Conservation (phyloP, 176 grass and related monocot species). For the Saccharum officinarum region DNA sequence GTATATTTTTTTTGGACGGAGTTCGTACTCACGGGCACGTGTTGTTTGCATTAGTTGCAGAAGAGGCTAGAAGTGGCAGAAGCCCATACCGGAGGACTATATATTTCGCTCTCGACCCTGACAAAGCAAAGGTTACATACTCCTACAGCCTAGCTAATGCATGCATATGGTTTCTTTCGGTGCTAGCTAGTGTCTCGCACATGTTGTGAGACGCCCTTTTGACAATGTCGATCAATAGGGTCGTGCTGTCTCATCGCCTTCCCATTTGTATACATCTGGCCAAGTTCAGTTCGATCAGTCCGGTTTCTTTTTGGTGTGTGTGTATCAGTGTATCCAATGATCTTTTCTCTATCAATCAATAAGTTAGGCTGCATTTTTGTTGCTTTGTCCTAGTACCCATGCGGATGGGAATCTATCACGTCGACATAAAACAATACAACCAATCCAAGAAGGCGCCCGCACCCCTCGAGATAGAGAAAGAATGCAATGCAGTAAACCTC, state of each 20-base stretch:
- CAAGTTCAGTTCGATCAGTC: neutral
- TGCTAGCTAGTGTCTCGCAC: neutral
- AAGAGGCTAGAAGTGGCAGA: neutral
- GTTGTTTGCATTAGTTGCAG: neutral
- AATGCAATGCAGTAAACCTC: too few relatives aligned
- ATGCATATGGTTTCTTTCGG: neutral
- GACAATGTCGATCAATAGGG: neutral
- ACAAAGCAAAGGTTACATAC: neutral
- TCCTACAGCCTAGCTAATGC: too few relatives aligned
- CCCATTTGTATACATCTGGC: neutral
- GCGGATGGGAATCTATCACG: neutral
- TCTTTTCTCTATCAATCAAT: neutral
- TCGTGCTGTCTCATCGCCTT: neutral
- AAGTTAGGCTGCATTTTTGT: neutral
- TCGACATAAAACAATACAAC: neutral
- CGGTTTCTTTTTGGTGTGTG: too few relatives aligned
- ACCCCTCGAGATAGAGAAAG: too few relatives aligned
- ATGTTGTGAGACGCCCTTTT: neutral
- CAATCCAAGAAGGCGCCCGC: too few relatives aligned
- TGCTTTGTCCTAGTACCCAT: neutral
- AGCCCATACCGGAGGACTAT: neutral
- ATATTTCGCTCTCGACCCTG: neutral
- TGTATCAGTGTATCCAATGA: neutral
- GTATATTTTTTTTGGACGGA: too few relatives aligned
- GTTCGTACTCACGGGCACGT: neutral